These are phyloP conservation scores for Pseudogymnoascus sp. DNA, from an alignment of 2,329 filamentous ascomycete species.

Conservation along the genomic window DNA sequence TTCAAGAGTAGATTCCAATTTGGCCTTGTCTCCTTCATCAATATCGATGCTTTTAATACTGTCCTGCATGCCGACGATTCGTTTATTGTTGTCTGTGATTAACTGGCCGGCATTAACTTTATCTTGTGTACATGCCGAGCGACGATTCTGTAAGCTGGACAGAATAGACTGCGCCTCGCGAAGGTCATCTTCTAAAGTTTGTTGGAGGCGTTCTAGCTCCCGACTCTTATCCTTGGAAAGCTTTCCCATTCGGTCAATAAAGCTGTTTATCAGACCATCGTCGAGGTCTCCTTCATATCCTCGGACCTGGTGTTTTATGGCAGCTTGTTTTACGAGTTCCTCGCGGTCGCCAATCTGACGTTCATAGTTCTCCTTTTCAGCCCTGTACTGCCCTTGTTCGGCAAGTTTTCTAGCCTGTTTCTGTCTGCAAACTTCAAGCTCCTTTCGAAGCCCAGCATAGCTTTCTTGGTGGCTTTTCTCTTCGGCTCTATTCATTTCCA, in stretches of 20 bases:
- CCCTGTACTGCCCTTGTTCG: constrained; percentile 70
- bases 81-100: constrained; percentile 65
- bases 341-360: constrained; percentile 65
- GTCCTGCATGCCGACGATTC: constrained; percentile 55
- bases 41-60: constrained; percentile 65
- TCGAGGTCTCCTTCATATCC: constrained; percentile 75
- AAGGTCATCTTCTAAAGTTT: constrained; percentile 65
- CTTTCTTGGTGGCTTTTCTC: constrained; percentile 52
- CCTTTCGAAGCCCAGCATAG: constrained; percentile 55
- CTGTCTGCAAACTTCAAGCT: constrained; percentile 36
- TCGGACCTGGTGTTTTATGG: constrained; percentile 67
- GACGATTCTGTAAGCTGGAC: constrained; percentile 64
- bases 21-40: constrained; percentile 76
- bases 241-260: constrained; percentile 69
- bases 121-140: constrained; percentile 62
- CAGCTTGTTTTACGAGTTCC: constrained; percentile 68
- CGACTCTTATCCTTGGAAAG: constrained; percentile 70
- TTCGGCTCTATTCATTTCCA: constrained; percentile 56
- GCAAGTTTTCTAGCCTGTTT: constrained; percentile 44
- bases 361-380: constrained; percentile 81
- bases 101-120: constrained; percentile 66
- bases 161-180: constrained; percentile 64
- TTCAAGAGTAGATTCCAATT: constrained; percentile 64
- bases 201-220: constrained; percentile 64
- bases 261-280: constrained; percentile 63